phyloP scores from a whole-genome alignment of 352 stramenopile species.

The Pythium dissimile region DNA sequence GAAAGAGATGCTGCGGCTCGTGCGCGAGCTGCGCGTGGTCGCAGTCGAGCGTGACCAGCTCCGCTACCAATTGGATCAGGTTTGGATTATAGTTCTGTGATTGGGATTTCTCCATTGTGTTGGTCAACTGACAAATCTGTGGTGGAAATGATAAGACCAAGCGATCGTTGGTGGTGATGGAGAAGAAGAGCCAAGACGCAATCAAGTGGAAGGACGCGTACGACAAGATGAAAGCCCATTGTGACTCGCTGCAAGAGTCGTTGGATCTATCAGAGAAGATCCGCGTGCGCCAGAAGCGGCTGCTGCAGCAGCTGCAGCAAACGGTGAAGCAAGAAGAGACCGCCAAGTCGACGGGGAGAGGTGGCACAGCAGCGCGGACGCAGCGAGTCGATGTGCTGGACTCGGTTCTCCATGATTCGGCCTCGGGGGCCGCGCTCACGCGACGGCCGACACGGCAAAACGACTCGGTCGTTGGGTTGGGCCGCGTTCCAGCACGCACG shows the following conservation, averaged over 20 bases:
- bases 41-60: conserved; percentile 76
- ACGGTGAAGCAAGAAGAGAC: conserved; percentile 11
- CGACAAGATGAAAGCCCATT: conserved; percentile 71
- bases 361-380: too few species aligned
- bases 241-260: conserved; percentile 71
- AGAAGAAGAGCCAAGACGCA: conserved; percentile 53
- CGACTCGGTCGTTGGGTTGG: background rate
- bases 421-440: background rate
- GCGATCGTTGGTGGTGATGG: conserved; percentile 28
- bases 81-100: conserved; percentile 9
- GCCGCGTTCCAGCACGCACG: too few species aligned
- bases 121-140: too few species aligned
- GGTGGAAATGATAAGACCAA: too few species aligned
- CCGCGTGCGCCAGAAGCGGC: conserved; percentile 67
- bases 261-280: conserved; percentile 81
- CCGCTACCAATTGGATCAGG: conserved; percentile 68
- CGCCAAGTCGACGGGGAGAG: background rate
- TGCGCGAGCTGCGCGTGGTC: conserved; percentile 61
- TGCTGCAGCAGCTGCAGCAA: conserved; percentile 65
- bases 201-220: conserved; percentile 49
- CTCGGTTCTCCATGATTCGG: conserved; percentile 19
- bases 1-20: conserved; percentile 20
- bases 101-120: too few species aligned
- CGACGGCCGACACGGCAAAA: background rate
- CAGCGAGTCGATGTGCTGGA: conserved; percentile 22